Evolutionary conservation across 1,139 yeast genomes (phyloP).

Genomic region (Yamadazyma trypodendri): DNA sequence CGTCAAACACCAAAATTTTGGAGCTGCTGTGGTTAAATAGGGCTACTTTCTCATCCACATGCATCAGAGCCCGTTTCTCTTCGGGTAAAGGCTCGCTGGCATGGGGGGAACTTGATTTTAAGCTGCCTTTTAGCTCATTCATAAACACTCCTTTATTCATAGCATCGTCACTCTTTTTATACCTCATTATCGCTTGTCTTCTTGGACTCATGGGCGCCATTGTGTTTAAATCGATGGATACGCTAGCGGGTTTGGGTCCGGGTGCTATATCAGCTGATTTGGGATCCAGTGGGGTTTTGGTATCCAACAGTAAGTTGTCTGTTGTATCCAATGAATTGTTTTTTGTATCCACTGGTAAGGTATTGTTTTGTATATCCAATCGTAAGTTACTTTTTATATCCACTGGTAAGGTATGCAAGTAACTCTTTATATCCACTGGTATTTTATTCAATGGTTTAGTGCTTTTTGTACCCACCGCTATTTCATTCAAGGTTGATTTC

Average conservation of each 20-base stretch:
- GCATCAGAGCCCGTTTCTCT: slow-evolving; percentile 7
- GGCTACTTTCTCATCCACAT: slow-evolving; percentile 38
- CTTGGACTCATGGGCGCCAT: slow-evolving; percentile 32
- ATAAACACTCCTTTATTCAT: slow-evolving; percentile 21
- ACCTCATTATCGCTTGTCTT: slow-evolving; percentile 39
- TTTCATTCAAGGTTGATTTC: no score
- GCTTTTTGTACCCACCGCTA: no score
- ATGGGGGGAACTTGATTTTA: slow-evolving; percentile 8
- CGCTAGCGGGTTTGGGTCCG: neutral
- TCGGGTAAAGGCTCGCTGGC: neutral
- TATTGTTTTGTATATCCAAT: no score
- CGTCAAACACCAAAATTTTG: slow-evolving; percentile 45
- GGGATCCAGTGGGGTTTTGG: neutral
- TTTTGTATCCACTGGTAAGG: no score
- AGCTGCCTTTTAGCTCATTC: slow-evolving; percentile 29
- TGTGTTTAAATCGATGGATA: no score
- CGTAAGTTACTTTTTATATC: no score
- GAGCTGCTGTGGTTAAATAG: slow-evolving; percentile 39
- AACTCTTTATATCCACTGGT: no score
- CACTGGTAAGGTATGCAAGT: no score
- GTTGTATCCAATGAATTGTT: no score
- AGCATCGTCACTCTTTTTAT: slow-evolving; percentile 32
- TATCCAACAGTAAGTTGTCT: no score
- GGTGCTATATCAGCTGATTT: neutral
- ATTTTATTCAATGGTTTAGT: no score